phyloP scores from a whole-genome alignment of 352 stramenopile species.

The Pythium aphanidermatum region DNA sequence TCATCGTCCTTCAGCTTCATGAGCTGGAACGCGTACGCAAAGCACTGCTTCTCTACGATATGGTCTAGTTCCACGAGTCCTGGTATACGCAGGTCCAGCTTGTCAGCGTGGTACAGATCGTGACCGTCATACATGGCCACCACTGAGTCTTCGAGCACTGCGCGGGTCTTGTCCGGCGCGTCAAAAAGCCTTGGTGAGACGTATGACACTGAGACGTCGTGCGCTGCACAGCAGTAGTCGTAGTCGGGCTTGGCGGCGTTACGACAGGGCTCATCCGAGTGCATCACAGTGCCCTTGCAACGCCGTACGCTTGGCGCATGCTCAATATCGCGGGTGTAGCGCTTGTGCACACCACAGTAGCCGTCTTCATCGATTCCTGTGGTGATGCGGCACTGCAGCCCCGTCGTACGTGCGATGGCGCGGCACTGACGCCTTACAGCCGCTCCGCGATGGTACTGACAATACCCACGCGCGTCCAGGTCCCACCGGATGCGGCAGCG shows the following conservation, averaged over 20 bases:
- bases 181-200: conserved; percentile 31
- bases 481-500: conserved; percentile 27
- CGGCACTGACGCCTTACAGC: conserved; percentile 6
- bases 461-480: conserved; percentile 23
- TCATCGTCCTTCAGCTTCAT: conserved; percentile 16
- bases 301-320: not conserved
- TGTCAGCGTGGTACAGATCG: conserved; percentile 35
- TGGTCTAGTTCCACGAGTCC: conserved; percentile 31
- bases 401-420: conserved; percentile 5
- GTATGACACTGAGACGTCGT: conserved; percentile 23
- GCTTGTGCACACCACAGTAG: conserved; percentile 22
- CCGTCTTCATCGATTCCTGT: conserved; percentile 24
- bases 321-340: not conserved
- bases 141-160: conserved; percentile 17
- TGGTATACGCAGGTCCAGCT: conserved; percentile 22
- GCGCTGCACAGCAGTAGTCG: conserved; percentile 30
- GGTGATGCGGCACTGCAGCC: conserved; percentile 16
- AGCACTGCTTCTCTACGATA: conserved; percentile 45
- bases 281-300: conserved; percentile 17
- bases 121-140: conserved; percentile 19
- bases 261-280: conserved; percentile 3
- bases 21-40: conserved; percentile 28
- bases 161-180: conserved; percentile 17
- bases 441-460: conserved; percentile 19
- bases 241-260: conserved; percentile 27